Base-by-base conservation (phyloP, 768 basidiomycete genomes). In the Suillus brevipes region DNA sequence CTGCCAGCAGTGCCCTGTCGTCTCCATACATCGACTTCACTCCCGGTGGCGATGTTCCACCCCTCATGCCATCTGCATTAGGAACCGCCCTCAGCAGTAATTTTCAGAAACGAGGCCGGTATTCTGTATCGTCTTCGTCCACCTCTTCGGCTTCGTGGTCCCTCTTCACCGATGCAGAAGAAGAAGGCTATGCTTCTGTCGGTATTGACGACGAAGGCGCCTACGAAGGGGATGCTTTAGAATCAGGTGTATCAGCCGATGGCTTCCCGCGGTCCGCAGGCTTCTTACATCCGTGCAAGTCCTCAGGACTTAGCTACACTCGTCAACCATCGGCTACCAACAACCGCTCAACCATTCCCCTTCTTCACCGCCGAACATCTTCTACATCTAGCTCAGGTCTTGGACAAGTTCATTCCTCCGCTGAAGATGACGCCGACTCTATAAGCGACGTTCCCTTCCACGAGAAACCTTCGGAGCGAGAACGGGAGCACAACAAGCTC, bases 311-410 rank as follows among this genome's bases (percentile, higher is more conserved):
- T 4, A 85, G 84, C 7, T 91, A 90, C 70, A 82, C 89, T 62
- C 87, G 90, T 63, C 82, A 87, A 16, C 89, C 90, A 1, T 90
- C 90, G 40, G 81, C 87, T 10, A 91, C 87, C 57, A 91, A 92
- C 78, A 85, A 86, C 69, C 83, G 80, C 45, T 86, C 87, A 6
- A 85, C 83, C 56, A 83, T 88, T 28, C 85, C 88, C 62, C 79
- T 81, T 62, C 78, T 86, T 55, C 85, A 87, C 71, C 78, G 80
- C 64, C 85, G 84, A 72, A 80, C 80, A 42, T 83, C 82, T n/a
- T 86, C 85, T 34, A 68, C 69, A 25, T 82, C 84, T 16, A 73
- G 72, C 61, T 75, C 79, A 13, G 74, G 74, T 40, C 68, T 74
- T 40, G 71, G 71, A 61, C 69, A 69, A 64, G 68, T 73, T 66